These are phyloP conservation scores for Plenodomus lindquistii DNA, from an alignment of 2,329 filamentous ascomycete genomes.

Conservation along the genomic window DNA sequence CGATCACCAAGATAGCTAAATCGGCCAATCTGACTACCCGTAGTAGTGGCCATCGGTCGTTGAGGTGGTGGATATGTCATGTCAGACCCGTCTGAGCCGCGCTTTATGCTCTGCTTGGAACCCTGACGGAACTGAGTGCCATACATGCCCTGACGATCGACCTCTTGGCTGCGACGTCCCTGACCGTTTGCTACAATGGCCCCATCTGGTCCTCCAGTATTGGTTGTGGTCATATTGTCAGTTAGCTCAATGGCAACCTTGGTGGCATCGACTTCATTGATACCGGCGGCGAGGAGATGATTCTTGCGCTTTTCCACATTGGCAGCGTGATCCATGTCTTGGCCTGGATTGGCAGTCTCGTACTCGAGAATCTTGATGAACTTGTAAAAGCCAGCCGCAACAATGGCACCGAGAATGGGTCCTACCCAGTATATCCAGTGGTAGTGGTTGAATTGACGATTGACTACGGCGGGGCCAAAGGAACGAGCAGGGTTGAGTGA, in stretches of 20 bases:
- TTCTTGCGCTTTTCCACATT: constrained; percentile 13
- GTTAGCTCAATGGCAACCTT: constrained; percentile 19
- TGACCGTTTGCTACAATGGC: constrained; percentile 13
- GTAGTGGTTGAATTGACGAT: constrained; percentile 38
- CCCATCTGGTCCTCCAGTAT: constrained; percentile 10
- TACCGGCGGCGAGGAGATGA: constrained; percentile 17
- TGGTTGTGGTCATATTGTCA: constrained; percentile 7
- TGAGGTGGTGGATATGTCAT: constrained; percentile 3
- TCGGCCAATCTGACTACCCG: constrained; percentile 14
- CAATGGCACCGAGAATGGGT: constrained; percentile 44
- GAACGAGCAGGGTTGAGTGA: constrained; percentile 51
- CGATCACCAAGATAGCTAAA: constrained; percentile 20
- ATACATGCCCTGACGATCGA: constrained; percentile 10
- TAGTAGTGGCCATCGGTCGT: constrained; percentile 9
- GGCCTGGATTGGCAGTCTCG: constrained; percentile 36
- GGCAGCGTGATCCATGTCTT: constrained; percentile 24
- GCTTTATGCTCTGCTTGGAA: constrained; percentile 6
- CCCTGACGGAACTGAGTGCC: constrained; percentile 12
- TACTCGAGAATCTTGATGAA: constrained; percentile 48
- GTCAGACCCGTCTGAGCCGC: constrained; percentile 10
- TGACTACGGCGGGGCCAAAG: constrained; percentile 49
- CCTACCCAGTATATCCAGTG: constrained; percentile 51
- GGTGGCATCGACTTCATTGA: constrained; percentile 19
- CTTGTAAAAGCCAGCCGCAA: constrained; percentile 54
- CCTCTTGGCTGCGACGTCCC: constrained; percentile 3